Evolutionary conservation across 2,329 filamentous ascomycete genomes (phyloP).

Genomic region (Atkinsonella hypoxylon): DNA sequence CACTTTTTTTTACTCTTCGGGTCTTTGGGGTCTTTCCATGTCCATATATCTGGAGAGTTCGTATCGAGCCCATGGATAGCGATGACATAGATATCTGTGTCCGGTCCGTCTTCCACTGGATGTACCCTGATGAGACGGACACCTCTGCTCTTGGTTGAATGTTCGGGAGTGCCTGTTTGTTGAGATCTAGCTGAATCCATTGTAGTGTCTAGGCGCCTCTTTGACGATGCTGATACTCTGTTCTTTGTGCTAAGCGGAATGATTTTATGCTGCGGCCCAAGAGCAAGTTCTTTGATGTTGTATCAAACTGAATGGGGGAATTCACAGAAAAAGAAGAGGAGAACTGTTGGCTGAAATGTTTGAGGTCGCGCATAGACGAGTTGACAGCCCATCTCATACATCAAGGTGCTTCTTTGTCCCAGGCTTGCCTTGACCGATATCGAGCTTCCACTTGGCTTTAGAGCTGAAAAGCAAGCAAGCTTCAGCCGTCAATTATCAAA

Average conservation of each 20-base stretch:
- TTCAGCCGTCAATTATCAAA: too few species aligned
- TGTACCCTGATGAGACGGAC: neutral
- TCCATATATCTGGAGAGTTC: slow-evolving; percentile 18
- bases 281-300: neutral
- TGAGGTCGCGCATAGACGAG: neutral
- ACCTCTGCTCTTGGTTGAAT: neutral
- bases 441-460: neutral
- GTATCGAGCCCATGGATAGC: slow-evolving; percentile 24
- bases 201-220: neutral
- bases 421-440: neutral
- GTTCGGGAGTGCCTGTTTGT: neutral
- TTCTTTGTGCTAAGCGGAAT: neutral
- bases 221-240: neutral
- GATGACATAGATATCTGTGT: slow-evolving; percentile 18
- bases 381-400: neutral
- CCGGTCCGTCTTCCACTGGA: slow-evolving; percentile 2
- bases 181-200: neutral
- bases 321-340: neutral
- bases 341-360: neutral
- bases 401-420: neutral
- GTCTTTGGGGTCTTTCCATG: slow-evolving; percentile 6
- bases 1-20: neutral
- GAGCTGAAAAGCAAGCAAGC: too few species aligned
- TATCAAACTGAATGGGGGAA: neutral
- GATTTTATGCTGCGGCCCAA: neutral